Conservation (phyloP, 257 asterid genomes). For the Leptodermis oblonga region DNA sequence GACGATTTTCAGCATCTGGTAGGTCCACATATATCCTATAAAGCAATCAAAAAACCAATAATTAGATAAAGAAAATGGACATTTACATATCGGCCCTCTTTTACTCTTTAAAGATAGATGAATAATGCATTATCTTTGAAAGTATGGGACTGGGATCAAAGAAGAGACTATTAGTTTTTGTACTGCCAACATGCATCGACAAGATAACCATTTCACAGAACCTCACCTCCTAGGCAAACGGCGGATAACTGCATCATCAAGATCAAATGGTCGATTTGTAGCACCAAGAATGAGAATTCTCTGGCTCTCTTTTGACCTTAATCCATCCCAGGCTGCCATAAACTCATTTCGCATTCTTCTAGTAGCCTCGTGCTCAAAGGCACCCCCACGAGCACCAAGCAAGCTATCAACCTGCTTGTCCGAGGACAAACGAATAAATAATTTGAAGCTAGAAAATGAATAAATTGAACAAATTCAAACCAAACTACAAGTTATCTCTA, state of each 20-base stretch:
- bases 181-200: background rate
- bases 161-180: background rate
- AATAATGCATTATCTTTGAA: background rate
- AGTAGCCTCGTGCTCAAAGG: conserved; percentile 97
- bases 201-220: conserved; percentile 7
- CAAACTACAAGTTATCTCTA: background rate
- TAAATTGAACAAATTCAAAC: background rate
- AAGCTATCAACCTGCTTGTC: conserved; percentile 85
- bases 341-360: conserved; percentile 98
- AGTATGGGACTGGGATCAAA: background rate
- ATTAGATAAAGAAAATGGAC: conserved; percentile 5
- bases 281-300: conserved; percentile 97
- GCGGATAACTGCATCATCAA: conserved; percentile 98
- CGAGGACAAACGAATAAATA: conserved; percentile 18
- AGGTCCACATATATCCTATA: conserved; percentile 87
- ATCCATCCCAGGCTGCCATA: conserved; percentile 99
- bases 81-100: background rate
- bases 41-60: conserved; percentile 20
- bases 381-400: conserved; percentile 99
- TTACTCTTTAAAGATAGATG: background rate
- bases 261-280: conserved; percentile 97
- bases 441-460: background rate
- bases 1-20: conserved; percentile 92
- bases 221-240: conserved; percentile 89
- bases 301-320: conserved; percentile 93